Conservation (phyloP, 1,139 yeast genomes). For the Eremothecium gossypii region DNA sequence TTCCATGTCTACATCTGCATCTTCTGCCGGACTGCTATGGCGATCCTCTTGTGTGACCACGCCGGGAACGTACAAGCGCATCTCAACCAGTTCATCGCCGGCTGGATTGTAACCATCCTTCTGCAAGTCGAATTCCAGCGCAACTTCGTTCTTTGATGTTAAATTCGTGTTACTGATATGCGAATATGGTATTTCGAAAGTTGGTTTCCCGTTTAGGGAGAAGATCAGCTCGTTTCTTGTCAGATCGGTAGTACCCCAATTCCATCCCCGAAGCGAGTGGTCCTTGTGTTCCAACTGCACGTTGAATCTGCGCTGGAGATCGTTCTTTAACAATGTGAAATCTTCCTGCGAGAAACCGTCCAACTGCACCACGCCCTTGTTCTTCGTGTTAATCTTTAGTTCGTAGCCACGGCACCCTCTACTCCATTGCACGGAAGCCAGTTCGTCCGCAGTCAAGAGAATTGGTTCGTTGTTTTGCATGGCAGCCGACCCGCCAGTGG, state of each 20-base stretch:
- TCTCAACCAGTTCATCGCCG: conserved; percentile 93
- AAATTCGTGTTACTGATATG: conserved; percentile 80
- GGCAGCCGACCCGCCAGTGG: conserved; percentile 45
- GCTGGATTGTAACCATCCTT: conserved; percentile 53
- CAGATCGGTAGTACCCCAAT: conserved; percentile 93
- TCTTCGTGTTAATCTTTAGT: conserved; percentile 78
- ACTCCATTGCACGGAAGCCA: conserved; percentile 79
- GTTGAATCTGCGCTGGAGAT: conserved; percentile 67
- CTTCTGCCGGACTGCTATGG: conserved; percentile 29
- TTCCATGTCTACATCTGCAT: conserved; percentile 32
- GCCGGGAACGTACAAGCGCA: conserved; percentile 90
- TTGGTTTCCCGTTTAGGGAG: conserved; percentile 78
- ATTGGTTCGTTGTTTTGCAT: conserved; percentile 55
- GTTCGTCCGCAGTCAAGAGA: conserved; percentile 74
- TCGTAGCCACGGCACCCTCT: conserved; percentile 91
- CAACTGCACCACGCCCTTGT: conserved; percentile 73
- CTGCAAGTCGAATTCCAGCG: conserved; percentile 70
- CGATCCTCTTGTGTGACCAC: conserved; percentile 39
- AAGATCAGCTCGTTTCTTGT: conserved; percentile 87
- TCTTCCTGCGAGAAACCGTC: conserved; percentile 90
- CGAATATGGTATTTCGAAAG: conserved; percentile 80
- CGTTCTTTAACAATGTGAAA: conserved; percentile 70
- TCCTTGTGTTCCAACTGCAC: conserved; percentile 72
- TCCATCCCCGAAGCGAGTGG: conserved; percentile 96
- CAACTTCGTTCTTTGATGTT: conserved; percentile 89